Base-by-base conservation (phyloP, 306 rosid species). In the Quercus suber region DNA sequence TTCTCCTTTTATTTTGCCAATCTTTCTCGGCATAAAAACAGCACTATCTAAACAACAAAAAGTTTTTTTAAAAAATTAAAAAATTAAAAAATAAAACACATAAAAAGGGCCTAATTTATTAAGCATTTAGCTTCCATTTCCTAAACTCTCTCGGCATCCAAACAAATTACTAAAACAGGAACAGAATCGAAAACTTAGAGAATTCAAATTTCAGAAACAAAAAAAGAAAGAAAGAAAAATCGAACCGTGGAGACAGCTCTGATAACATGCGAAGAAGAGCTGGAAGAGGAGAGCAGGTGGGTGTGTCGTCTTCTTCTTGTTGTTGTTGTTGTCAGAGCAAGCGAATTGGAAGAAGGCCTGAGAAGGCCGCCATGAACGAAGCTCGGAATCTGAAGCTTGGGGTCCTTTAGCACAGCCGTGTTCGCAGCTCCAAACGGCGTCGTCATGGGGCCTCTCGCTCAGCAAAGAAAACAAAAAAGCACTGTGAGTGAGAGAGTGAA, bases 221-320 rank as follows among this genome's bases (percentile, higher is more conserved):
- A 75, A 55, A 19, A n/a, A 28, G 4, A 28, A 9, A 49, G 10
- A 11, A 71, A 35, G 41, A 35, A 28, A 58, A 76, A 75, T 60
- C 89, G 70, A 37, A 95, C 99, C 89, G 99, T 85, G 60, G 96
- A 81, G 9, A 93, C 93, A 55, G 98, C 97, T 19, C 94, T 88
- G 14, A 86, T 77, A 49, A 86, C 45, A 41, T 41, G 69, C 45
- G 89, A 76, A 82, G 85, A 89, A 30, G 78, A 31, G 55, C 83
- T 75, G 4, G 94, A 73, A 55, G 92, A 85, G 27, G 80, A 82
- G 30, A 45, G 74, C 49, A 61, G 20, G 60, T 69, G 77, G 78
- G 89, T 82, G n/a, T 49, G 53, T 49, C 53, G 45, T 37, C 45
- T 2, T 37, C 45, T 41, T 41, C 0, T 37, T 7, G 27, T 27